Conservation (phyloP, 106 monocot genomes). For the Apostasia shenzhenica region DNA sequence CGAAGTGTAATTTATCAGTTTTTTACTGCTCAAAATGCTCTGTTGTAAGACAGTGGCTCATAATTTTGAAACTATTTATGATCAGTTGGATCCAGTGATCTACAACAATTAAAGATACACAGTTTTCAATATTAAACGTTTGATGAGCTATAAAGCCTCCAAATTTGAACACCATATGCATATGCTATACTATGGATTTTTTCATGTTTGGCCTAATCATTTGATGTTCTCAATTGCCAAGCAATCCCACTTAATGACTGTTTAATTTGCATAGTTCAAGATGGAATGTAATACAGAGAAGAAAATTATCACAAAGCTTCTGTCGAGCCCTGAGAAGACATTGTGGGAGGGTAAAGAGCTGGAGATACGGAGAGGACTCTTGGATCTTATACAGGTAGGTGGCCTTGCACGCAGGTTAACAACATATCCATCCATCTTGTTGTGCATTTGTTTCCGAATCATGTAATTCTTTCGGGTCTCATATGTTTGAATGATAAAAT, state of each 20-base stretch:
- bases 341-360: conserved; percentile 63
- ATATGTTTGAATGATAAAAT: neutral
- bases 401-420: neutral
- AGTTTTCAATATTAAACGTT: no score
- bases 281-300: conserved; percentile 94
- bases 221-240: neutral
- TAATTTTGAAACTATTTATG: no score
- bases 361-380: conserved; percentile 48
- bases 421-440: neutral
- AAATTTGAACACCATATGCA: no score
- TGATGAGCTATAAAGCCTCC: no score
- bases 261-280: conserved; percentile 55
- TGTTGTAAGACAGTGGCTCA: no score
- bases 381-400: conserved; percentile 77
- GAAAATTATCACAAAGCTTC: conserved; percentile 68
- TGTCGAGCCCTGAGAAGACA: conserved; percentile 45
- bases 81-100: no score
- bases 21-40: no score
- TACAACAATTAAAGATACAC: no score
- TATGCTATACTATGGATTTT: no score
- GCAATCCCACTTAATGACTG: neutral
- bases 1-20: no score
- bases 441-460: neutral
- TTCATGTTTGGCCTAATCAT: neutral
- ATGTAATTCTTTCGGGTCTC: neutral